phyloP scores from a whole-genome alignment of 2,329 filamentous ascomycete genomes.

The Fonsecaea pedrosoi region DNA sequence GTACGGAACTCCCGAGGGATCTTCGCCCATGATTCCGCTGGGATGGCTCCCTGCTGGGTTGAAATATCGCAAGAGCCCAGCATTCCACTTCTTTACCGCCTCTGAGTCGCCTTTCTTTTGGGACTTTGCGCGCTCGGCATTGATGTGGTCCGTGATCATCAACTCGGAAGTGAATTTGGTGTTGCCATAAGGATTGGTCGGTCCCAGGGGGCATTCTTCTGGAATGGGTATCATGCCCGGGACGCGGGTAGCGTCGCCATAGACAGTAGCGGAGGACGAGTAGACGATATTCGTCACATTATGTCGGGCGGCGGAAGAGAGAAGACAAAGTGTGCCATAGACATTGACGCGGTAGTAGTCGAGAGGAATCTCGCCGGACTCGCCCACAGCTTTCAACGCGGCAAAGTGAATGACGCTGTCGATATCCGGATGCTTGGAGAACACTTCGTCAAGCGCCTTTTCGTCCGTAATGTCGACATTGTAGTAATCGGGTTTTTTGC shows the following conservation, averaged over 20 bases:
- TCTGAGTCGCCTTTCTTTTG: slow-evolving; percentile 77
- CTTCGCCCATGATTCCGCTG: slow-evolving; percentile 96
- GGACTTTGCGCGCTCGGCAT: slow-evolving; percentile 81
- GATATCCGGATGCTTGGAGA: slow-evolving; percentile 86
- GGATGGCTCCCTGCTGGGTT: slow-evolving; percentile 96
- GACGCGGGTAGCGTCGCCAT: slow-evolving; percentile 95
- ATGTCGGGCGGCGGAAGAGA: slow-evolving; percentile 85
- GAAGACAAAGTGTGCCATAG: slow-evolving; percentile 84
- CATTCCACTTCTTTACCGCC: slow-evolving; percentile 84
- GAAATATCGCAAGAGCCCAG: slow-evolving; percentile 92
- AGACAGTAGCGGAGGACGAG: slow-evolving; percentile 96
- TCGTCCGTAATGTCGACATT: slow-evolving; percentile 88
- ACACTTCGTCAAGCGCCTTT: slow-evolving; percentile 81
- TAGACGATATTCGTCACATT: slow-evolving; percentile 98
- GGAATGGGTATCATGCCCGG: slow-evolving; percentile 99
- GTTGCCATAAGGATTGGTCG: slow-evolving; percentile 96
- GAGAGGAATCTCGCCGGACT: slow-evolving; percentile 90
- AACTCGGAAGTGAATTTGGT: slow-evolving; percentile 93
- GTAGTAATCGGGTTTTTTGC: slow-evolving; percentile 85
- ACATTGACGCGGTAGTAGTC: slow-evolving; percentile 99
- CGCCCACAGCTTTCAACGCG: slow-evolving; percentile 95
- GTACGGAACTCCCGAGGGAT: slow-evolving; percentile 93
- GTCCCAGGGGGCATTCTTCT: slow-evolving; percentile 92
- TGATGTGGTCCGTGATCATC: slow-evolving; percentile 89
- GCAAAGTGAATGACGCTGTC: slow-evolving; percentile 99